Evolutionary conservation across 768 basidiomycete genomes (phyloP), one percentile per base, ranked within the genome.

Genomic region (Mycena metata): DNA sequence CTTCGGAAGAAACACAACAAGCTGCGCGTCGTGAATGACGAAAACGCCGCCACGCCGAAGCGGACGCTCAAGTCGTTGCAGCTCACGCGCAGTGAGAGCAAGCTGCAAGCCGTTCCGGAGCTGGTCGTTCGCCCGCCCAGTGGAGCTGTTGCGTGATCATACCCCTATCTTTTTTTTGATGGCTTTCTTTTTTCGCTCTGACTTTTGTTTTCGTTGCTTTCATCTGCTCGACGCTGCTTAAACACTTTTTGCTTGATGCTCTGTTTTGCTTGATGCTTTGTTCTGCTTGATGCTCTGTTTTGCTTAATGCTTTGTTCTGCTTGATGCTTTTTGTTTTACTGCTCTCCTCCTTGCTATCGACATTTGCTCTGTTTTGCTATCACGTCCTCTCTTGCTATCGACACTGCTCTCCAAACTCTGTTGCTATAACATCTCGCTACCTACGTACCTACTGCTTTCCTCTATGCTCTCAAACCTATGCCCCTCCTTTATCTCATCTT

Each of bases 71-170:
- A 86, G 83, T 84, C 88, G 67, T 78, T 91, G 72, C 86, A 81
- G 70, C 87, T 93, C 66, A 81, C 80, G 52, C 82, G 90, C 70
- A 89, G 86, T 41, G 90, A 91, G 69, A 91, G 91, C 42, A 66
- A 42, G 59, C n/a, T 17, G 39, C 39, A 60, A 16, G 21, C 30
- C 15, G 16, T 43, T 23, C 36, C 26, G 26, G 39, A 63, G 26
- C 19, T 47, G 46, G 16, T 59, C 57, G 57, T 42, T 43, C 45
- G 43, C 10, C 58, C 45, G 24, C 36, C 57, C 6, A 58, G 43
- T 39, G 84, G 82, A 75, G 90, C 79, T 78, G 80, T 77, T 77
- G 79, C 74, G 81, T 75, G 79, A 77, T 75, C 67, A 76, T 67
- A 42, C 60, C 51, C 59, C 21, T 35, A 66, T 39, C 41, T 58